A percentile compares a stretch with the other conserved stretches of the same genome.
Evolutionary conservation across 1,284 basidiomycete genomes (phyloP).

Genomic region (Schizopora paradoxa): DNA sequence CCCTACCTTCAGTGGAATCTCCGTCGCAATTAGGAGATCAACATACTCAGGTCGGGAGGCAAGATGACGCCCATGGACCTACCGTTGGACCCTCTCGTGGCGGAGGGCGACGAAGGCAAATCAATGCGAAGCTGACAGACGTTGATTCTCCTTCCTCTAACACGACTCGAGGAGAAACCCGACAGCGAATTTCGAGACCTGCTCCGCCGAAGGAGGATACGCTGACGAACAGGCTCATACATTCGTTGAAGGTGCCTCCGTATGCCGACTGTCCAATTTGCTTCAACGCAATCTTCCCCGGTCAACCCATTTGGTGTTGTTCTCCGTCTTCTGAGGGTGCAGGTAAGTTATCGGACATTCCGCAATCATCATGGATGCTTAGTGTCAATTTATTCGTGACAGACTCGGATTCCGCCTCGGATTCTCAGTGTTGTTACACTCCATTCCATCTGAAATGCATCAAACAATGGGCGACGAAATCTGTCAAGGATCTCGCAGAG

Average conservation of each 20-base stretch:
- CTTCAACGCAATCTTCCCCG: conserved; percentile 66
- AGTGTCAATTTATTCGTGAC: conserved; percentile 5
- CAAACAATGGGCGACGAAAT: conserved; percentile 72
- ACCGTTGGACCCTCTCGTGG: not conserved
- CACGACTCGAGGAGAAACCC: not conserved
- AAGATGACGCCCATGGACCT: too few species aligned
- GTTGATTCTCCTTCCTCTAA: not conserved
- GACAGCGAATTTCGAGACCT: not conserved
- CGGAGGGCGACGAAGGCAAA: conserved; percentile 9
- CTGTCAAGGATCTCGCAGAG: conserved; percentile 68
- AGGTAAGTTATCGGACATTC: not conserved
- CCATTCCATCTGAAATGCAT: conserved; percentile 82
- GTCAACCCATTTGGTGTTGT: conserved; percentile 75
- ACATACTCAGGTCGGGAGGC: too few species aligned
- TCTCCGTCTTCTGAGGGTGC: conserved; percentile 37
- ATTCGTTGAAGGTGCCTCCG: conserved; percentile 56
- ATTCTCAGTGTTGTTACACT: conserved; percentile 72
- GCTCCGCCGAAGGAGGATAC: conserved; percentile 28
- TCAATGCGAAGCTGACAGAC: conserved; percentile 13
- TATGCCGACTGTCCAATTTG: conserved; percentile 80
- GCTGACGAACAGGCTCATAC: conserved; percentile 64
- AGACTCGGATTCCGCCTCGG: conserved; percentile 28
- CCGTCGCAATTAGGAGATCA: too few species aligned
- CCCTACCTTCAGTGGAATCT: too few species aligned
- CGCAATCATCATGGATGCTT: not conserved